Evolutionary conservation across 164 flowering plant species (phyloP).

Genomic region (Magnolia changhungtana): DNA sequence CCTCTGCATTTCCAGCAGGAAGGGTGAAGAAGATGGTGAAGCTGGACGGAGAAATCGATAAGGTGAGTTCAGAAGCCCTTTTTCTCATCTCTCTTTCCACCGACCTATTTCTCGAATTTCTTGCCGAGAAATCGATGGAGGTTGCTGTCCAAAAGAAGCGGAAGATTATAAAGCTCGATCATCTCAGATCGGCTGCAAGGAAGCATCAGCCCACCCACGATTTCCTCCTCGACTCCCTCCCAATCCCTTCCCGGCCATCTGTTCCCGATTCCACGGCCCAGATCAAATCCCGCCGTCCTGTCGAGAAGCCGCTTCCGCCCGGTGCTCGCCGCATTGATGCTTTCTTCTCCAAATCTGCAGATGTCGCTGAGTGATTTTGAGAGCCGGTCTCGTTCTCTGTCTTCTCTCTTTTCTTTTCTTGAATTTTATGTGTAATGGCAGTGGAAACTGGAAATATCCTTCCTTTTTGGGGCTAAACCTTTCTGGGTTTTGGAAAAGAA

Average conservation of each 20-base stretch:
- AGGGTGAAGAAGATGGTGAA: conserved; percentile 75
- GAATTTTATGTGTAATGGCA: too few relatives aligned
- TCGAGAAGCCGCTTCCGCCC: conserved; percentile 36
- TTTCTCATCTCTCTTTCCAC: conserved; percentile 55
- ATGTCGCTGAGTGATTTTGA: conserved; percentile 11
- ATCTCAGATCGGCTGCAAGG: conserved; percentile 56
- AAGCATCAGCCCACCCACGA: conserved; percentile 70
- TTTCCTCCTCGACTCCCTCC: conserved; percentile 87
- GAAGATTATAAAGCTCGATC: conserved; percentile 60
- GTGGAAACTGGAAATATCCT: too few relatives aligned
- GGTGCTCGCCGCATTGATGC: conserved; percentile 65
- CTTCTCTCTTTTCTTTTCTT: neutral
- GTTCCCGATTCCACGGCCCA: conserved; percentile 22
- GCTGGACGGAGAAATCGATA: conserved; percentile 68
- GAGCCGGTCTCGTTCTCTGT: neutral
- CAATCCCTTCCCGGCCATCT: conserved; percentile 34
- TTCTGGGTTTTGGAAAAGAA: neutral
- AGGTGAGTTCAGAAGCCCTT: conserved; percentile 74
- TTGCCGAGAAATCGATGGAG: conserved; percentile 61
- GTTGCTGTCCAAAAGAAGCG: conserved; percentile 66
- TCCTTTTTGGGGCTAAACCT: too few relatives aligned
- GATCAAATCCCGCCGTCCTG: conserved; percentile 15
- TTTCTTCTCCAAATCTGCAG: conserved; percentile 48
- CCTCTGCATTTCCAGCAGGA: conserved; percentile 47
- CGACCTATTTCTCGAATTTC: conserved; percentile 67